Evolutionary conservation across 177 flowering plant genomes (phyloP).

Genomic region (Tripterygium wilfordii): DNA sequence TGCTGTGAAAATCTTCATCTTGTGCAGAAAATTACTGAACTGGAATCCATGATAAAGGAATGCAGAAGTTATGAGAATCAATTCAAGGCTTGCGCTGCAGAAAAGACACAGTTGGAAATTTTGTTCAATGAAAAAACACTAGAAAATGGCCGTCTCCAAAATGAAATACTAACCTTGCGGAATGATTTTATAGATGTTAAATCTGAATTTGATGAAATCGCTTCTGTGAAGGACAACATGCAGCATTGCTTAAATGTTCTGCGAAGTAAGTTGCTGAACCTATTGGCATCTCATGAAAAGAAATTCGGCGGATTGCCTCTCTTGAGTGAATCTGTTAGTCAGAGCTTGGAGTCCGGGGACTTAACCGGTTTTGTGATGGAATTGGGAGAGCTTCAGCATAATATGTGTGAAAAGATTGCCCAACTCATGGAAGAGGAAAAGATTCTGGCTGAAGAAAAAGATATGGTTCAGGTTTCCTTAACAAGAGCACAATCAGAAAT

Average conservation of each 20-base stretch:
- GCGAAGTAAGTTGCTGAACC: constrained; percentile 39
- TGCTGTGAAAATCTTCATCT: constrained; percentile 49
- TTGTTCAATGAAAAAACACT: constrained; percentile 34
- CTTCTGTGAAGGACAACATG: constrained; percentile 33
- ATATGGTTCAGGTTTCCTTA: constrained; percentile 36
- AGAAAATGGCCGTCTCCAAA: constrained; percentile 39
- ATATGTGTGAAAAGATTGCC: constrained; percentile 30
- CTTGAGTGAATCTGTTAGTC: constrained; percentile 9
- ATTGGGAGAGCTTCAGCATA: constrained; percentile 50
- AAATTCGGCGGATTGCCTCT: constrained; percentile 15
- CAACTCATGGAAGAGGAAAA: constrained; percentile 48
- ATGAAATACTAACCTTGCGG: constrained; percentile 36
- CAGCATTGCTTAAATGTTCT: constrained; percentile 33
- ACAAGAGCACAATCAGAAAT: constrained; percentile 34
- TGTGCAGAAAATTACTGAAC: constrained; percentile 44
- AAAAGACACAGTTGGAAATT: constrained; percentile 39
- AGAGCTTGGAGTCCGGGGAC: constrained; percentile 25
- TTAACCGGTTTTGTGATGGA: constrained; percentile 22
- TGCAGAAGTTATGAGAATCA: constrained; percentile 35
- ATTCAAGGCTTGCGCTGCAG: constrained; percentile 44
- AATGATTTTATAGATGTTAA: constrained; percentile 40
- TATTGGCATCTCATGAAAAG: constrained; percentile 31
- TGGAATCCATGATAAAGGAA: constrained; percentile 39
- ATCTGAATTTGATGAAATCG: constrained; percentile 31
- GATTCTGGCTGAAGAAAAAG: constrained; percentile 39